phyloP scores from a whole-genome alignment of 495 filamentous ascomycete species.

The Trichoderma asperelloides region DNA sequence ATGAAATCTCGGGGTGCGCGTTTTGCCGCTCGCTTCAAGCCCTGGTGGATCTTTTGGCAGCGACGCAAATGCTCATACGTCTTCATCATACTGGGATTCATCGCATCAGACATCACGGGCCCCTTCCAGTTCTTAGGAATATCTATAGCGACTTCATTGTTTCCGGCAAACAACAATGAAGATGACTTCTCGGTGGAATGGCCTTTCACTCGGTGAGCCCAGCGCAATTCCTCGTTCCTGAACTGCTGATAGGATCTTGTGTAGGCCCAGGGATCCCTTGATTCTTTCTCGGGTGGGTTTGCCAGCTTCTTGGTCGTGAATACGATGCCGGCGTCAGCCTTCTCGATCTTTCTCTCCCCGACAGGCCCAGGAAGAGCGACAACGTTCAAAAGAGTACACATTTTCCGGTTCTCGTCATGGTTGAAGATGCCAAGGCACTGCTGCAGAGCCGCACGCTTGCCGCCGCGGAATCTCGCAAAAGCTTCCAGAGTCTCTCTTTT shows the following conservation, averaged over 20 bases:
- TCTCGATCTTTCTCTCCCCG: neutral
- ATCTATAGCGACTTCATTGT: neutral
- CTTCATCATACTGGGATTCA: neutral
- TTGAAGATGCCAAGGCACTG: constrained; percentile 20
- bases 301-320: neutral
- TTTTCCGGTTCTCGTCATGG: constrained; percentile 11
- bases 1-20: neutral
- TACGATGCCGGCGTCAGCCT: neutral
- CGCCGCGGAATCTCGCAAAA: constrained; percentile 25
- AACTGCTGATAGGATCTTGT: neutral
- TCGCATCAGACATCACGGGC: neutral
- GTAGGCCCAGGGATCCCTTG: neutral
- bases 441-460: constrained; percentile 32
- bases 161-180: neutral
- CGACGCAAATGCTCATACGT: constrained; percentile 1
- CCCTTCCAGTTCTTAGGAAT: neutral
- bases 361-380: neutral
- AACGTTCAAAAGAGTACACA: neutral
- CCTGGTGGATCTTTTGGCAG: constrained; percentile 1
- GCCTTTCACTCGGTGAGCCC: neutral
- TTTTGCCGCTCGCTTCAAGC: neutral
- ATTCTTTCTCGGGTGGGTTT: neutral
- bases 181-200: neutral
- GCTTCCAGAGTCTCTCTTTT: neutral
- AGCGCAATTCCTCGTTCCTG: neutral